These are phyloP conservation scores for Populus hybrid DNA, from an alignment of 441 rosid species.

Conservation along the genomic window DNA sequence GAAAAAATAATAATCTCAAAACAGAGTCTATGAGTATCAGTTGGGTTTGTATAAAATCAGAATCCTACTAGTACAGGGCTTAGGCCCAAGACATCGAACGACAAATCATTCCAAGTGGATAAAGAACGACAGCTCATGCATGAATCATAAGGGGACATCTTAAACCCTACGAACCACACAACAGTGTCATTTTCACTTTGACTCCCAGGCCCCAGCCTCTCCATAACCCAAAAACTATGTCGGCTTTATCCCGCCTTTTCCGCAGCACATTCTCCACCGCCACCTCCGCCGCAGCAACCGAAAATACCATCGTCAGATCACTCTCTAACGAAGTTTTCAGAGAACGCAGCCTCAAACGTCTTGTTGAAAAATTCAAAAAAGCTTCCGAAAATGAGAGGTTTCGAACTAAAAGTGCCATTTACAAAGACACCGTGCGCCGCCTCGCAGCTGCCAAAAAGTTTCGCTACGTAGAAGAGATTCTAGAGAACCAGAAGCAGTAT, in stretches of 20 bases:
- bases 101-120: not conserved
- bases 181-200: not conserved
- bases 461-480: conserved; percentile 43
- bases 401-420: conserved; percentile 38
- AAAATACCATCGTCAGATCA: conserved; percentile 6
- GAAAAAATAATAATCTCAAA: no score
- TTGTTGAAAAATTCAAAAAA: conserved; percentile 55
- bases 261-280: conserved; percentile 29
- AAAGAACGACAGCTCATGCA: not conserved
- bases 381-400: conserved; percentile 32
- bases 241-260: conserved; percentile 29
- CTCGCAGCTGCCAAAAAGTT: conserved; percentile 41
- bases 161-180: not conserved
- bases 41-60: no score
- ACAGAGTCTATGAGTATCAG: no score
- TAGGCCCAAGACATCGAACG: not conserved
- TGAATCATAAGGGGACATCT: not conserved
- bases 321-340: conserved; percentile 23
- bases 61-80: not conserved
- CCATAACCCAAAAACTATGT: conserved; percentile 3
- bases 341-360: conserved; percentile 33
- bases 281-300: not conserved
- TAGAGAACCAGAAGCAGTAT: conserved; percentile 53
- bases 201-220: not conserved
- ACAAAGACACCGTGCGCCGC: conserved; percentile 42